Percentiles rank a stretch among this genome's conserved stretches.
These are phyloP conservation scores for Fusarium miscanthi DNA, from an alignment of 2,329 filamentous ascomycete species.

Conservation along the genomic window DNA sequence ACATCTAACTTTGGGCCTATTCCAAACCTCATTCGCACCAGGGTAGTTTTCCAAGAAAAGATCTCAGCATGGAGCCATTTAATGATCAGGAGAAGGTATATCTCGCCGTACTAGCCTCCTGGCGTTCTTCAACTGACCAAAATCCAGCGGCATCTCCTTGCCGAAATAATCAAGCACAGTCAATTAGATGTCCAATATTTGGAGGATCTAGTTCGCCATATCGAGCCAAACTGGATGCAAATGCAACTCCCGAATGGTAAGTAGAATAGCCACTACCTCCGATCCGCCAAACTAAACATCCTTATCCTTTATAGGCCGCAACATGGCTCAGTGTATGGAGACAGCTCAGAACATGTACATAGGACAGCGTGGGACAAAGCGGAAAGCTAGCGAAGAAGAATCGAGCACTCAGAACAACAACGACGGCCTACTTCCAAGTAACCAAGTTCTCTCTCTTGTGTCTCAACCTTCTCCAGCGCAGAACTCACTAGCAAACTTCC, in stretches of 20 bases:
- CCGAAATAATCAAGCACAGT: constrained; percentile 69
- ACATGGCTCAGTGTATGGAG: constrained; percentile 59
- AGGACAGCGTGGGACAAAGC: constrained; percentile 48
- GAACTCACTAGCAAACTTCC: constrained; percentile 34
- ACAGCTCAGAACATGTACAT: constrained; percentile 54
- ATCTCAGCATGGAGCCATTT: constrained; percentile 49
- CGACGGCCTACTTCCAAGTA: not conserved
- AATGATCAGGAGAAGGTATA: constrained; percentile 65
- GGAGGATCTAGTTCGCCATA: constrained; percentile 58
- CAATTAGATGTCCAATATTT: constrained; percentile 59
- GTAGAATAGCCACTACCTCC: constrained; percentile 13
- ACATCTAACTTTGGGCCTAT: not conserved
- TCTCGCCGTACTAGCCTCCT: no score
- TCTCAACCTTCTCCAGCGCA: not conserved
- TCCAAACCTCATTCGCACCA: not conserved
- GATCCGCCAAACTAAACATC: not conserved
- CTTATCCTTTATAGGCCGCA: constrained; percentile 55
- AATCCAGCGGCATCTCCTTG: constrained; percentile 66
- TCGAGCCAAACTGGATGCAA: constrained; percentile 59
- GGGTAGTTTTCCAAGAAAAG: not conserved
- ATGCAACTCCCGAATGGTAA: constrained; percentile 62
- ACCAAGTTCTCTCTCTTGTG: constrained; percentile 5
- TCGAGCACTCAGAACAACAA: constrained; percentile 48
- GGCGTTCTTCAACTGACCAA: constrained; percentile 4
- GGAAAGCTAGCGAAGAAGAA: constrained; percentile 44